Evolutionary conservation across 306 rosid species (phyloP), one percentile per base, ranked within the genome.

Genomic region (Vigna unguiculata): DNA sequence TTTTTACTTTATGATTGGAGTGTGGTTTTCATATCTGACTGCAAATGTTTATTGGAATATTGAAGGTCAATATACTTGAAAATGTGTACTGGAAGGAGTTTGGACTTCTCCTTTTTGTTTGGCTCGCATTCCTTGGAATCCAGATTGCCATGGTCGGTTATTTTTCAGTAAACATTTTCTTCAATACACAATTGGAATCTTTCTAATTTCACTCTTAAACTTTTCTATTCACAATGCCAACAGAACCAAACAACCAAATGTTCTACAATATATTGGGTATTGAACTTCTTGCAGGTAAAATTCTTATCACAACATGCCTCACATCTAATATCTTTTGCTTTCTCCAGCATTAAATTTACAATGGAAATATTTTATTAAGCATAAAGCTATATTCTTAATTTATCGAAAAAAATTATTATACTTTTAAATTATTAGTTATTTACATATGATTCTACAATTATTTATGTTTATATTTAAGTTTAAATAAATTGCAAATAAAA

Each of bases 61-160:
- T 85, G 85, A 88, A 95, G 97, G 86, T 88, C 54, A 17, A 92
- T 30, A 16, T 92, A 19, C 34, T 89, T 58, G 84, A 89, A 81
- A 92, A 95, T 64, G 88, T 95, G 2, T 84, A 51, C 77, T 89
- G 99, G 99, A 95, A 90, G 81, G 97, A 95, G 75, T 60, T 86
- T 69, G 97, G 97, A 83, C 93, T 95, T 78, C 93, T 95, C 51
- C 77, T 47, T 28, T 90, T 95, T 72, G 99, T 95, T 79, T 95
- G 99, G 99, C 36, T 89, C 63, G 81, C 97, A 46, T 92, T 92
- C 77, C 97, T 95, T 54, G 86, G 53, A 16, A 41, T 95, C 64
- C 98, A 95, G 81, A 86, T 95, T 30, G 86, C 69, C 71, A 89
- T 90, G 98, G 98, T 94, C 78, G 76, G 75, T 38, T 55, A 30